Conservation (phyloP, 2,329 filamentous ascomycete species). For the Nothomitra cinnamomea region DNA sequence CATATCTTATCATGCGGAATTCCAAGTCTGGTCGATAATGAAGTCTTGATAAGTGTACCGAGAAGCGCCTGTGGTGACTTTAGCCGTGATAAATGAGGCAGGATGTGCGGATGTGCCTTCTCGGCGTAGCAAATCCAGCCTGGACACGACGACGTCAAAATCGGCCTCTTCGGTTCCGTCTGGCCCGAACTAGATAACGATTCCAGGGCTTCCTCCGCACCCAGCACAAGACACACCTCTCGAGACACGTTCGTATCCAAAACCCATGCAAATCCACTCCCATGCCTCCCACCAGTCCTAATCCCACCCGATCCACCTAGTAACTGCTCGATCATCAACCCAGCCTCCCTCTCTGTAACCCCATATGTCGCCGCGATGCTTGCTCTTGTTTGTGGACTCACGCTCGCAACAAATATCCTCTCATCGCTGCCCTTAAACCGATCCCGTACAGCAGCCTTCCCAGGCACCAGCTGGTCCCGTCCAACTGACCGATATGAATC, state of each 20-base stretch:
- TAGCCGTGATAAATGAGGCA: slow-evolving; percentile 76
- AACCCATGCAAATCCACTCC: slow-evolving; percentile 73
- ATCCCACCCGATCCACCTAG: slow-evolving; percentile 55
- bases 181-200: slow-evolving; percentile 14
- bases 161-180: slow-evolving; percentile 34
- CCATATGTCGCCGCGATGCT: slow-evolving; percentile 75
- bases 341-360: slow-evolving; percentile 55
- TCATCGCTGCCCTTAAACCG: slow-evolving; percentile 28
- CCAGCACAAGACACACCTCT: slow-evolving; percentile 66
- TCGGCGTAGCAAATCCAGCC: slow-evolving; percentile 99
- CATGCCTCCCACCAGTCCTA: slow-evolving; percentile 48
- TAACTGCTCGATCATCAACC: slow-evolving; percentile 67
- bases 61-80: slow-evolving; percentile 90
- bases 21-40: slow-evolving; percentile 53
- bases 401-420: slow-evolving; percentile 76
- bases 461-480: neutral
- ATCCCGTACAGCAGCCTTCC: neutral
- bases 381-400: slow-evolving; percentile 80
- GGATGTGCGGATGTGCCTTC: slow-evolving; percentile 87
- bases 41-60: slow-evolving; percentile 78
- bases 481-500: slow-evolving; percentile 39
- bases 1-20: slow-evolving; percentile 70
- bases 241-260: slow-evolving; percentile 76
- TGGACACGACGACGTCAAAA: slow-evolving; percentile 80
- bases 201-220: slow-evolving; percentile 51